A percentile compares a stretch with the other conserved stretches of the same genome.
These are phyloP conservation scores for Austropuccinia psidii DNA, from an alignment of 1,284 basidiomycete species.

Conservation along the genomic window DNA sequence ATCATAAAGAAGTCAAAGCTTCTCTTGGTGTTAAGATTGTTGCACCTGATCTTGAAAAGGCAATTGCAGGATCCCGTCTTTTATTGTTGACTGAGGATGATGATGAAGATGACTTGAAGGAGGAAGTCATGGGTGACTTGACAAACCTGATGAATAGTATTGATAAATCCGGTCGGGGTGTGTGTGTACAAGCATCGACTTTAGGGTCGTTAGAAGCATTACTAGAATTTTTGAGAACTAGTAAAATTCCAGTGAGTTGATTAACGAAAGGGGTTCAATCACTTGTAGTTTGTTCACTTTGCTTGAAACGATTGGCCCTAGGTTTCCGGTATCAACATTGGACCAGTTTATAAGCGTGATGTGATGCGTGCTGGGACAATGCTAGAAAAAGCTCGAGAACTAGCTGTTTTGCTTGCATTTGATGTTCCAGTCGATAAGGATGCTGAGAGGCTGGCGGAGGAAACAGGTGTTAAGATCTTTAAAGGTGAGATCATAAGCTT, in stretches of 20 bases:
- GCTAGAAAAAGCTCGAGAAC: constrained; percentile 92
- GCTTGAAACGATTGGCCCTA: background rate
- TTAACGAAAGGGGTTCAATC: too few species aligned
- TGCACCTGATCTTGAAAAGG: constrained; percentile 93
- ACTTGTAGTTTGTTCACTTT: too few species aligned
- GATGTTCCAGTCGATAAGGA: constrained; percentile 88
- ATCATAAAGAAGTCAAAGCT: constrained; percentile 96
- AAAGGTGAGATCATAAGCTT: constrained; percentile 58
- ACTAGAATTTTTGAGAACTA: constrained; percentile 85
- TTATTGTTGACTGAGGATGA: constrained; percentile 88
- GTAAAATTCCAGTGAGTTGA: constrained; percentile 71
- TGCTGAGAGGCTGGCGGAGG: constrained; percentile 80
- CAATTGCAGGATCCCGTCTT: constrained; percentile 93
- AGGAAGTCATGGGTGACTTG: constrained; percentile 94
- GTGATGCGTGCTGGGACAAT: constrained; percentile 87
- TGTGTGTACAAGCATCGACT: constrained; percentile 96
- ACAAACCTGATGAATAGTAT: constrained; percentile 82
- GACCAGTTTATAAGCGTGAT: constrained; percentile 93
- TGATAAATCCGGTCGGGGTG: constrained; percentile 89
- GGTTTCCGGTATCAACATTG: constrained; percentile 94
- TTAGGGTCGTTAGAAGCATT: constrained; percentile 95
- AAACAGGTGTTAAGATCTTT: constrained; percentile 88
- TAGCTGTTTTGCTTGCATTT: constrained; percentile 92
- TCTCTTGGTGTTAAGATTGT: constrained; percentile 95
- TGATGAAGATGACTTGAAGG: constrained; percentile 87